Evolutionary conservation across 345 rosid genomes (phyloP).

Genomic region (Citropsis articulata): DNA sequence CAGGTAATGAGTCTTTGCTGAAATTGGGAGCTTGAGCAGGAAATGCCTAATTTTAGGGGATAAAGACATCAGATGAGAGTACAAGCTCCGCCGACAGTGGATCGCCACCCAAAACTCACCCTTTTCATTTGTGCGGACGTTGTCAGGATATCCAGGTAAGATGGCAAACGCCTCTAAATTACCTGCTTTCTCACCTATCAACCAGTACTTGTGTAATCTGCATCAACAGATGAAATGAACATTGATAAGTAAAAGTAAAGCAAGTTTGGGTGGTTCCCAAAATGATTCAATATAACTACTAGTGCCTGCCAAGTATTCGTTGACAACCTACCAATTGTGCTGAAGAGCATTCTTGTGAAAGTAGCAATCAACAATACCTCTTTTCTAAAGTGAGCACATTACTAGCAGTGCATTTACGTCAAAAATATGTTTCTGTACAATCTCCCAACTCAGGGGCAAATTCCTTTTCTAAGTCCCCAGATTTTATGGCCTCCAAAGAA

Average conservation of each 20-base stretch:
- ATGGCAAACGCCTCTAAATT: conserved; percentile 66
- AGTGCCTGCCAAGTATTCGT: neutral
- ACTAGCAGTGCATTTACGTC: neutral
- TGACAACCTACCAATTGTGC: neutral
- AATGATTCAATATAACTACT: neutral
- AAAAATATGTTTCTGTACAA: neutral
- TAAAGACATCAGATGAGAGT: conserved; percentile 31
- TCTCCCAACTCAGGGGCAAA: neutral
- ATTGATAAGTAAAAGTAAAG: neutral
- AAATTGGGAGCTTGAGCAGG: conserved; percentile 65
- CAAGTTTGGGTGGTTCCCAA: neutral
- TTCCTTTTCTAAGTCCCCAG: neutral
- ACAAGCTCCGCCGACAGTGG: conserved; percentile 52
- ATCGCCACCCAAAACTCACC: conserved; percentile 95
- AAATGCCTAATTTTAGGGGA: conserved; percentile 55
- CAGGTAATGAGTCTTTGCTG: conserved; percentile 48
- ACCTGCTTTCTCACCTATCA: conserved; percentile 86
- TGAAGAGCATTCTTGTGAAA: neutral
- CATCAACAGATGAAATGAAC: conserved; percentile 18
- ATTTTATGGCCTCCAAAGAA: neutral
- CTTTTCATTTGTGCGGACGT: conserved; percentile 63
- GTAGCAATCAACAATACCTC: neutral
- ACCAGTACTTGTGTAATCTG: conserved; percentile 78
- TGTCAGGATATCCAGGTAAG: conserved; percentile 82
- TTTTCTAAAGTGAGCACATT: neutral